Conservation (phyloP, 2,329 filamentous ascomycete genomes). For the Beauveria scarabaeidicola region DNA sequence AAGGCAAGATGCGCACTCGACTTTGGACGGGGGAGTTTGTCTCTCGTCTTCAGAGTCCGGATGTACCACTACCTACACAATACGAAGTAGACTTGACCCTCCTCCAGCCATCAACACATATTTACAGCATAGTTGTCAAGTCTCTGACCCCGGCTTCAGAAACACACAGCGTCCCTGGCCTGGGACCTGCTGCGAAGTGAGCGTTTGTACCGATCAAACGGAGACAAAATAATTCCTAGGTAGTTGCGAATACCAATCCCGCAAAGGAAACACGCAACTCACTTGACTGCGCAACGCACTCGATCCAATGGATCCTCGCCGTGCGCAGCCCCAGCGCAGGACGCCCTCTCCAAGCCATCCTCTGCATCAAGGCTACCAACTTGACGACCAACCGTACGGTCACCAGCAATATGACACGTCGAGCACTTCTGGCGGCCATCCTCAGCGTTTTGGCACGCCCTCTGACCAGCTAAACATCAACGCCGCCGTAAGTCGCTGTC, state of each 20-base stretch:
- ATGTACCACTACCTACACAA: too few relatives aligned
- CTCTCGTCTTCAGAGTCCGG: neutral
- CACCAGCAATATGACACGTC: conserved; percentile 25
- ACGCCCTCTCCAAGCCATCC: conserved; percentile 73
- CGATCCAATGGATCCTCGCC: conserved; percentile 6
- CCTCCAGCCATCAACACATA: neutral
- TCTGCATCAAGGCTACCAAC: conserved; percentile 66
- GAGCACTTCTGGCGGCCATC: conserved; percentile 14
- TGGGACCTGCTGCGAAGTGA: neutral
- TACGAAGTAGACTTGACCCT: too few relatives aligned
- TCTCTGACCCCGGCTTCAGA: neutral
- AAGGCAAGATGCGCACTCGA: neutral
- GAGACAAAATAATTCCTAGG: too few relatives aligned
- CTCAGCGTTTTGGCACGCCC: conserved; percentile 44
- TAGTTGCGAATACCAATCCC: too few relatives aligned
- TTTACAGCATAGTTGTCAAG: neutral
- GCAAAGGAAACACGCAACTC: neutral
- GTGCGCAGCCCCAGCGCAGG: conserved; percentile 39
- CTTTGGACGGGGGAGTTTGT: neutral
- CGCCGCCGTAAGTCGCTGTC: conserved; percentile 58
- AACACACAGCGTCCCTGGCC: neutral
- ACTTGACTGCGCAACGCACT: neutral
- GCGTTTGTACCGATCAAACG: too few relatives aligned
- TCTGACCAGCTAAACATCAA: conserved; percentile 75
- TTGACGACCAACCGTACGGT: conserved; percentile 68